Evolutionary conservation across 2,329 filamentous ascomycete species (phyloP).

Genomic region (Colletotrichum noveboracense): DNA sequence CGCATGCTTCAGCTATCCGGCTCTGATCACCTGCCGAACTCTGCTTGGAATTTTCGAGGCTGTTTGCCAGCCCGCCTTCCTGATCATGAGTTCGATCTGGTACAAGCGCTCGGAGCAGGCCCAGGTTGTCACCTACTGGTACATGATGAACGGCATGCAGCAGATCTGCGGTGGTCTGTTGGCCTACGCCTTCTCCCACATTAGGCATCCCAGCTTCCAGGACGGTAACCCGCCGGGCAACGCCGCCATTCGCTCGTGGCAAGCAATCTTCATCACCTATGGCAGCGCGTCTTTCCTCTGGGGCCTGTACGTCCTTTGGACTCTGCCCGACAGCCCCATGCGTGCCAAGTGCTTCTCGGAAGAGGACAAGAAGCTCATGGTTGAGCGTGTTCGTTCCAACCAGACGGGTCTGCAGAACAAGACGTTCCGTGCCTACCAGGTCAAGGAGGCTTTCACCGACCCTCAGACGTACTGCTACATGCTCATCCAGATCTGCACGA

Average conservation of each 20-base stretch:
- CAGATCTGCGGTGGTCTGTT: conserved; percentile 44
- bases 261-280: conserved; percentile 47
- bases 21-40: conserved; percentile 44
- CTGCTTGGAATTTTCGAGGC: conserved; percentile 51
- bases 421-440: conserved; percentile 6
- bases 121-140: conserved; percentile 23
- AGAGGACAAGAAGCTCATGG: conserved; percentile 36
- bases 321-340: conserved; percentile 44
- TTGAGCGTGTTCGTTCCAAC: conserved; percentile 42
- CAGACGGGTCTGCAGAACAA: conserved; percentile 31
- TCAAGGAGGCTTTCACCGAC: conserved; percentile 1
- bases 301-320: conserved; percentile 39
- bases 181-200: conserved; percentile 41
- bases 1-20: conserved; percentile 34
- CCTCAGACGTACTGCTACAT: conserved; percentile 8
- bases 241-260: conserved; percentile 38
- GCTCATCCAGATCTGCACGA: conserved; percentile 21
- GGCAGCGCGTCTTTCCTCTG: conserved; percentile 38
- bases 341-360: conserved; percentile 33
- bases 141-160: conserved; percentile 40
- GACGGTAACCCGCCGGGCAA: conserved; percentile 17
- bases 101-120: conserved; percentile 42
- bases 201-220: conserved; percentile 11
- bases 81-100: conserved; percentile 39
- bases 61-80: conserved; percentile 48